Evolutionary conservation across 2,329 filamentous ascomycete genomes (phyloP).

Genomic region (Botrytis fragariae): DNA sequence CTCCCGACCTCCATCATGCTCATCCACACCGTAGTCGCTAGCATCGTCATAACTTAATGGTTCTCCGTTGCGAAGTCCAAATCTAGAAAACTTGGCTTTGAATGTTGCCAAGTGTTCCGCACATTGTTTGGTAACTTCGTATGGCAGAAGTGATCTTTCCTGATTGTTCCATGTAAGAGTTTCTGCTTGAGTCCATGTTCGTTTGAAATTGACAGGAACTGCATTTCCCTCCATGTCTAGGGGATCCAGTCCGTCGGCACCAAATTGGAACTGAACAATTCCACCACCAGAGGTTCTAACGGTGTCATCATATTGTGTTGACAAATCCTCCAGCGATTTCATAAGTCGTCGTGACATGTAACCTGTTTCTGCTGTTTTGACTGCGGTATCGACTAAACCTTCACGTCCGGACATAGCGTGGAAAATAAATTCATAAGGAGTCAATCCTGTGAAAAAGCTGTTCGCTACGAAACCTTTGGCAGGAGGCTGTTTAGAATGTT

Average conservation of each 20-base stretch:
- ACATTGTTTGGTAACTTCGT: slow-evolving; percentile 69
- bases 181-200: slow-evolving; percentile 82
- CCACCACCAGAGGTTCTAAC: slow-evolving; percentile 85
- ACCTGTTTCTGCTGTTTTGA: slow-evolving; percentile 97
- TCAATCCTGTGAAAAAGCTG: slow-evolving; percentile 91
- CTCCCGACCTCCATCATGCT: slow-evolving; percentile 76
- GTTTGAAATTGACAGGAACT: slow-evolving; percentile 85
- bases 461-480: slow-evolving; percentile 97
- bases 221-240: slow-evolving; percentile 97
- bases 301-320: slow-evolving; percentile 89
- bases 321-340: slow-evolving; percentile 96
- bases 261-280: slow-evolving; percentile 96
- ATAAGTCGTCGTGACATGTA: slow-evolving; percentile 98
- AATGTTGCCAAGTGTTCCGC: slow-evolving; percentile 65
- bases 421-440: slow-evolving; percentile 92
- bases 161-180: slow-evolving; percentile 74
- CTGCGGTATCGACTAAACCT: slow-evolving; percentile 96
- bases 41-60: slow-evolving; percentile 67
- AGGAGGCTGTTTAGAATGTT: slow-evolving; percentile 85
- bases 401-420: slow-evolving; percentile 98
- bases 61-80: slow-evolving; percentile 60
- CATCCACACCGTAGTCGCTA: slow-evolving; percentile 67
- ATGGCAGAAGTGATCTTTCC: slow-evolving; percentile 69
- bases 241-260: slow-evolving; percentile 91
- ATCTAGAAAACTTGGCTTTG: slow-evolving; percentile 60